These are phyloP conservation scores for Lactifluus pinguis DNA, from an alignment of 768 basidiomycete species.

Conservation along the genomic window DNA sequence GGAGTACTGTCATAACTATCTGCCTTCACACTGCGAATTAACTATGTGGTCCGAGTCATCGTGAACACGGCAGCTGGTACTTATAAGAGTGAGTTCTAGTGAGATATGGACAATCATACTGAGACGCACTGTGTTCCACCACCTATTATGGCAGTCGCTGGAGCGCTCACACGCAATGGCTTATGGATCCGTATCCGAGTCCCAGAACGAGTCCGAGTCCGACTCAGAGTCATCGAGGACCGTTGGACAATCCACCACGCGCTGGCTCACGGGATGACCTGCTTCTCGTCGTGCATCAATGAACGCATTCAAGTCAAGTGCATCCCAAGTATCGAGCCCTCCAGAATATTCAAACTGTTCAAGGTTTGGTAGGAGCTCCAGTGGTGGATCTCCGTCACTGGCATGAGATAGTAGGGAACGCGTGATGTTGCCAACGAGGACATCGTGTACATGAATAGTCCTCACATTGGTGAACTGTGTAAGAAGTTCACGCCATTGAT, in stretches of 20 bases:
- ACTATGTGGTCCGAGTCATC: no score
- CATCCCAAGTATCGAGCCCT: not conserved
- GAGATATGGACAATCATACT: no score
- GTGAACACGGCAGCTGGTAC: no score
- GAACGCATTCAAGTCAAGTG: not conserved
- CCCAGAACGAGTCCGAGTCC: no score
- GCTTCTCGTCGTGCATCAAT: not conserved
- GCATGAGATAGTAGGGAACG: not conserved
- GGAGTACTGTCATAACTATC: no score
- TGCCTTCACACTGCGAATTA: no score
- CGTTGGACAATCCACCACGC: not conserved
- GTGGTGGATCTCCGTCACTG: not conserved
- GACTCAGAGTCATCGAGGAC: no score
- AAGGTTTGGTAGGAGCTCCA: not conserved
- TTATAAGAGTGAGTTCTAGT: no score
- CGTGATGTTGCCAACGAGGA: not conserved
- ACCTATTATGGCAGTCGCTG: no score
- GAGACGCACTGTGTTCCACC: no score
- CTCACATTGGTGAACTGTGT: not conserved
- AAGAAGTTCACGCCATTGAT: not conserved
- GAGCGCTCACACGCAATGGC: no score
- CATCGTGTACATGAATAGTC: not conserved
- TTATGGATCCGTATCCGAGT: no score
- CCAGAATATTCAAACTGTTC: not conserved
- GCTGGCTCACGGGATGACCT: not conserved